A percentile compares a stretch with the other conserved stretches of the same genome.
Conservation (phyloP, 306 rosid genomes). For the Castanea mollissima region DNA sequence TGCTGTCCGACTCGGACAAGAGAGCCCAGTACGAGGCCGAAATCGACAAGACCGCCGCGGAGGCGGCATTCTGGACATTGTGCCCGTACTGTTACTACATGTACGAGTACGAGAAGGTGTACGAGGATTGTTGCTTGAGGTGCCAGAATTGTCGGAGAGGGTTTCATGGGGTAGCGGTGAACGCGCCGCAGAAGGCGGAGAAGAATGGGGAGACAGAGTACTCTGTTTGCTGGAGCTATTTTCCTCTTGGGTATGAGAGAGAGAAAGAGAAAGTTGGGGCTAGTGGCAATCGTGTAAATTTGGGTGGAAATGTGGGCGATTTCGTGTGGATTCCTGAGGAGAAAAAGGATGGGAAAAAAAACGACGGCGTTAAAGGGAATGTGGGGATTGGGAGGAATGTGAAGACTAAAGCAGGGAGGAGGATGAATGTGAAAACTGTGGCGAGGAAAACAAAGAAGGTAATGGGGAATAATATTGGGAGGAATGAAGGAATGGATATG, state of each 20-base stretch:
- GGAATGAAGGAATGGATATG: neutral
- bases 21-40: constrained; percentile 24
- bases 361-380: neutral
- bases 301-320: no score
- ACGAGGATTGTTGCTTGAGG: constrained; percentile 48
- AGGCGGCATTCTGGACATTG: constrained; percentile 57
- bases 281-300: neutral
- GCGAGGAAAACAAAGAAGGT: constrained; percentile 24
- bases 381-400: neutral
- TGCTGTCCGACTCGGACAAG: constrained; percentile 36
- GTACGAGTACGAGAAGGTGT: constrained; percentile 51
- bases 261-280: neutral
- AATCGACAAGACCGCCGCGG: neutral
- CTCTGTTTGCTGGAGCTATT: constrained; percentile 32
- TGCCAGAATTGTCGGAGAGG: constrained; percentile 54
- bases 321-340: neutral
- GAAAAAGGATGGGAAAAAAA: neutral
- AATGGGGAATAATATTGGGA: constrained; percentile 16
- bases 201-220: constrained; percentile 46
- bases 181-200: constrained; percentile 36
- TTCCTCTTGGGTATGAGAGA: constrained; percentile 29
- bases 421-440: constrained; percentile 35
- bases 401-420: constrained; percentile 28
- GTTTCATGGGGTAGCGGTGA: constrained; percentile 62
- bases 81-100: constrained; percentile 72